Conservation (phyloP, 179 eudicot species). For the Nepenthes alata region DNA sequence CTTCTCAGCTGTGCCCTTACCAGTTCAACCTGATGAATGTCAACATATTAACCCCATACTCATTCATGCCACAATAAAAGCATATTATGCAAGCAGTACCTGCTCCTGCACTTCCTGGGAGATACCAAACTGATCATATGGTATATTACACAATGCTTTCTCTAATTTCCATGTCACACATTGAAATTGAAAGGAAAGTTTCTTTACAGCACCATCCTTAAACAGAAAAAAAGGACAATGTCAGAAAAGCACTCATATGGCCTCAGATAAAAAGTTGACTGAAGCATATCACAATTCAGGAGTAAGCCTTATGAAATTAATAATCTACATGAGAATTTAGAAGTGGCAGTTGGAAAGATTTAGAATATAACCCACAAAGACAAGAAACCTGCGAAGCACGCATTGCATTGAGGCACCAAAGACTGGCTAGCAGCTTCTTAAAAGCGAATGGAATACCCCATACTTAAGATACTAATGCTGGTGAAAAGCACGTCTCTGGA, state of each 20-base stretch:
- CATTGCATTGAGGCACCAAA: too few relatives aligned
- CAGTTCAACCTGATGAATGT: slow-evolving; percentile 38
- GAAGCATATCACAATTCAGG: neutral
- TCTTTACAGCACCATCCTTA: slow-evolving; percentile 37
- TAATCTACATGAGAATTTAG: too few relatives aligned
- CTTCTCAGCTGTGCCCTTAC: slow-evolving; percentile 46
- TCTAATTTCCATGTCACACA: slow-evolving; percentile 49
- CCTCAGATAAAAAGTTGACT: neutral
- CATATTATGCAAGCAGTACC: slow-evolving; percentile 16
- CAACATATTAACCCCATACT: neutral
- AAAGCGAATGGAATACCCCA: too few relatives aligned
- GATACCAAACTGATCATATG: slow-evolving; percentile 34
- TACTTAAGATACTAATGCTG: too few relatives aligned
- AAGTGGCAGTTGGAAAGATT: too few relatives aligned
- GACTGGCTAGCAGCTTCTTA: too few relatives aligned
- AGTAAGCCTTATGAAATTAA: too few relatives aligned
- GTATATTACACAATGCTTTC: slow-evolving; percentile 30
- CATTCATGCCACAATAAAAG: neutral
- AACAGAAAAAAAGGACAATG: slow-evolving; percentile 6
- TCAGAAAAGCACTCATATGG: neutral
- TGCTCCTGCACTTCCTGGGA: slow-evolving; percentile 62
- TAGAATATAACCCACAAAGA: too few relatives aligned
- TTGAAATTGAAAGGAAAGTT: slow-evolving; percentile 38
- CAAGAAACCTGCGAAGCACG: too few relatives aligned
- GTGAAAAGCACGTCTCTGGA: too few relatives aligned